A percentile compares a stretch with the other conserved stretches of the same genome.
Conservation (phyloP, 2,329 filamentous ascomycete species). For the Verticillium nonalfalfae region DNA sequence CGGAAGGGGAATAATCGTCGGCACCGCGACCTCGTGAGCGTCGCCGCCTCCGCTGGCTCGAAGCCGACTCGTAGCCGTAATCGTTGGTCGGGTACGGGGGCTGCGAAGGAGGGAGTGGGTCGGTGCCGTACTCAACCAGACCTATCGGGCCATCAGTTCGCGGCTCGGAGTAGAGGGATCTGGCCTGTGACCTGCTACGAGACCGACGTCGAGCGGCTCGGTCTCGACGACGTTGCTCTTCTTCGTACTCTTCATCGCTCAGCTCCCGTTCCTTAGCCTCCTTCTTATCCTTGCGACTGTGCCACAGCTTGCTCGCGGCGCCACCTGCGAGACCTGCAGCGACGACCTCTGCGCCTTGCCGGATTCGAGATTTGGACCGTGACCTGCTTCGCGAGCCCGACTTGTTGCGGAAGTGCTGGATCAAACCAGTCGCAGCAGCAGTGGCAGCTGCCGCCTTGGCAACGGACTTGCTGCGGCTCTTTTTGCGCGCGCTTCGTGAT, state of each 20-base stretch:
- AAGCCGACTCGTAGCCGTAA: conserved; percentile 41
- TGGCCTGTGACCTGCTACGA: conserved; percentile 46
- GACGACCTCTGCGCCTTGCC: conserved; percentile 53
- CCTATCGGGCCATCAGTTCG: conserved; percentile 60
- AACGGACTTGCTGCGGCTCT: conserved; percentile 38
- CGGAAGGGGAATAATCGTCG: conserved; percentile 26
- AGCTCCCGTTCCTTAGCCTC: conserved; percentile 31
- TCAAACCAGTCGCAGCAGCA: conserved; percentile 50
- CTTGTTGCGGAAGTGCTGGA: conserved; percentile 48
- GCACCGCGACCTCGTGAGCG: conserved; percentile 26
- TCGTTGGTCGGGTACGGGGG: conserved; percentile 24
- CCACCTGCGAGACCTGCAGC: conserved; percentile 55
- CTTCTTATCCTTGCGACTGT: conserved; percentile 55
- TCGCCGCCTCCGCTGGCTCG: conserved; percentile 33
- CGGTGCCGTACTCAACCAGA: conserved; percentile 60
- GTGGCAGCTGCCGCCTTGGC: conserved; percentile 55
- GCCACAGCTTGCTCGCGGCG: conserved; percentile 55
- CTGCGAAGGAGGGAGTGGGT: conserved; percentile 41
- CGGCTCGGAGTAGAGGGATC: conserved; percentile 42
- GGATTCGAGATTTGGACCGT: conserved; percentile 38
- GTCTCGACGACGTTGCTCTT: conserved; percentile 9
- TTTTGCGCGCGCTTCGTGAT: conserved; percentile 25
- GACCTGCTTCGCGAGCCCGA: conserved; percentile 21
- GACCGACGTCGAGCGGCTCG: conserved; percentile 15
- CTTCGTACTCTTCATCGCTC: conserved; percentile 23